These are phyloP conservation scores for Colletotrichum sp. DNA, from an alignment of 2,329 filamentous ascomycete species.

Conservation along the genomic window DNA sequence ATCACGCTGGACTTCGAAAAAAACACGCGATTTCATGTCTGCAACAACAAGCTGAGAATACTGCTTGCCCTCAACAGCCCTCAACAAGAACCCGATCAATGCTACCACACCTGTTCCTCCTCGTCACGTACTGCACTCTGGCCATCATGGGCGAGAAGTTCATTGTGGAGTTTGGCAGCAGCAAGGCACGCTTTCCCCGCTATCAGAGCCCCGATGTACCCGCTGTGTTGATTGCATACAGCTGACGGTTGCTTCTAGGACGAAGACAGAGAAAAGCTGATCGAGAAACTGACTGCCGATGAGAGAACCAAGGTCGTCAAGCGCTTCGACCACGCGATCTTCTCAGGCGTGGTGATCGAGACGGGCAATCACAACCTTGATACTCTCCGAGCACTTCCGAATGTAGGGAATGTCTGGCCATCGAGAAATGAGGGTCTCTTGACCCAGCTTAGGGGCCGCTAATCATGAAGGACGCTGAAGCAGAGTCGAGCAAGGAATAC, in stretches of 20 bases:
- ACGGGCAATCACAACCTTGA: slow-evolving; percentile 38
- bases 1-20: not conserved
- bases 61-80: not conserved
- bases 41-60: not conserved
- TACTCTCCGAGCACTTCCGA: slow-evolving; percentile 33
- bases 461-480: not conserved
- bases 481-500: not conserved
- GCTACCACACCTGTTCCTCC: not conserved
- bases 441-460: not conserved
- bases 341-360: slow-evolving; percentile 37
- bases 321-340: slow-evolving; percentile 29
- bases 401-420: slow-evolving; percentile 42
- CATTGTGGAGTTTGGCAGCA: slow-evolving; percentile 18
- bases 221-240: not conserved
- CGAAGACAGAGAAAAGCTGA: slow-evolving; percentile 4
- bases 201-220: not conserved
- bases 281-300: not conserved
- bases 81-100: accelerated
- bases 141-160: slow-evolving; percentile 15
- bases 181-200: not conserved
- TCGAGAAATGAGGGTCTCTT: slow-evolving; percentile 16
- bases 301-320: slow-evolving; percentile 11
- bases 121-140: not conserved
- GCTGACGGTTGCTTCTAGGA: not conserved
- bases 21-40: not conserved